These are phyloP conservation scores for Cicer pinnatifidum DNA, from an alignment of 306 rosid species.

Conservation along the genomic window DNA sequence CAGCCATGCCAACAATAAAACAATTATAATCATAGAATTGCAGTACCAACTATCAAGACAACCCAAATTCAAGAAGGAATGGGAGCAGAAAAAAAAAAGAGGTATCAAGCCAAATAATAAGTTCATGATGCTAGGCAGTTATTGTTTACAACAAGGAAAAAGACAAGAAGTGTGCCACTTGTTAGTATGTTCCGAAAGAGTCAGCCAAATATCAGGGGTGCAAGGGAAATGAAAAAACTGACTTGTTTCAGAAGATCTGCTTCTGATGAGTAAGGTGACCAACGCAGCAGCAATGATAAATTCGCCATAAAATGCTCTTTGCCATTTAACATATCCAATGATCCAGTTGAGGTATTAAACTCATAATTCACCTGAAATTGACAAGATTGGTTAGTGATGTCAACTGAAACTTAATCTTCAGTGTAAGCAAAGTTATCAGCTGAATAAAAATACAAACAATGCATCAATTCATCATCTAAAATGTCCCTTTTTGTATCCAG, in stretches of 20 bases:
- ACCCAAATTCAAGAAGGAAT: slow-evolving; percentile 12
- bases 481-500: not conserved
- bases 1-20: not conserved
- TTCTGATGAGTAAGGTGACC: slow-evolving; percentile 93
- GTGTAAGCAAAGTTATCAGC: slow-evolving; percentile 29
- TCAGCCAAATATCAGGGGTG: not conserved
- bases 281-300: slow-evolving; percentile 68
- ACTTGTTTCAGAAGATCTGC: slow-evolving; percentile 86
- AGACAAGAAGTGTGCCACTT: slow-evolving; percentile 20
- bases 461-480: slow-evolving; percentile 19
- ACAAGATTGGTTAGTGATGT: slow-evolving; percentile 16
- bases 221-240: slow-evolving; percentile 42
- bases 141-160: slow-evolving; percentile 13
- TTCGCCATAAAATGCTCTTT: slow-evolving; percentile 66
- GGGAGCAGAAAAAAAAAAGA: not conserved
- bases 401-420: slow-evolving; percentile 29
- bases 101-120: slow-evolving; percentile 17
- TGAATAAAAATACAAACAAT: slow-evolving; percentile 34
- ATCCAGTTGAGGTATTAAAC: slow-evolving; percentile 56
- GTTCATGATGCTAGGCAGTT: slow-evolving; percentile 19
- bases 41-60: not conserved
- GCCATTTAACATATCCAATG: slow-evolving; percentile 63
- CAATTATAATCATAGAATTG: not conserved
- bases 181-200: slow-evolving; percentile 9
- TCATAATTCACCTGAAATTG: slow-evolving; percentile 79